A percentile compares a stretch with the other conserved stretches of the same genome.
These are phyloP conservation scores for Stachybotrys chartarum DNA, from an alignment of 2,329 filamentous ascomycete genomes.

Conservation along the genomic window DNA sequence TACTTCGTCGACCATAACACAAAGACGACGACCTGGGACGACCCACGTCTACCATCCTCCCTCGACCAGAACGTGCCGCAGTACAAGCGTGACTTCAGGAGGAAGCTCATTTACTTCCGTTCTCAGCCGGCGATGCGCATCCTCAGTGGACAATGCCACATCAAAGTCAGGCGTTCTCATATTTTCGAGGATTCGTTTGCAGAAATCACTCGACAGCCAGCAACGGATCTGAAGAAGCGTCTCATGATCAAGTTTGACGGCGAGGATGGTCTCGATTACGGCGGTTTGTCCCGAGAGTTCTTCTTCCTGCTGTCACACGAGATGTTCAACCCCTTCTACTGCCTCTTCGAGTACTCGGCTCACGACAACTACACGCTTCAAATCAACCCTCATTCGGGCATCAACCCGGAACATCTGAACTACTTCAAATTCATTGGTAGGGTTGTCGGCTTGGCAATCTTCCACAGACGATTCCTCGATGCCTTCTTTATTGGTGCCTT, in stretches of 20 bases:
- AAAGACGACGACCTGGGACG: slow-evolving; percentile 99
- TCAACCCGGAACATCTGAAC: slow-evolving; percentile 98
- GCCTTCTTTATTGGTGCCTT: slow-evolving; percentile 98
- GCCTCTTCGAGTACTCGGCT: slow-evolving; percentile 97
- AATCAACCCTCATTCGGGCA: slow-evolving; percentile 98
- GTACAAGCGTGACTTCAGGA: slow-evolving; percentile 97
- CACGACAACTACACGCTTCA: slow-evolving; percentile 99
- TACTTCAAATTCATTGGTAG: slow-evolving; percentile 99
- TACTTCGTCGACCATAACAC: slow-evolving; percentile 99
- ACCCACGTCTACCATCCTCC: slow-evolving; percentile 88
- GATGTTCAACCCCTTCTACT: slow-evolving; percentile 99
- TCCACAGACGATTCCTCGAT: slow-evolving; percentile 94
- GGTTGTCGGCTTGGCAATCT: slow-evolving; percentile 93
- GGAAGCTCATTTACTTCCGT: slow-evolving; percentile 98
- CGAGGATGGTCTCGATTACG: slow-evolving; percentile 95
- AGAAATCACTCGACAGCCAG: slow-evolving; percentile 94
- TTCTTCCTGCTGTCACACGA: slow-evolving; percentile 99
- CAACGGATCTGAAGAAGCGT: slow-evolving; percentile 93
- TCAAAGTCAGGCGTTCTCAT: slow-evolving; percentile 92
- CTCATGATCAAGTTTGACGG: slow-evolving; percentile 99
- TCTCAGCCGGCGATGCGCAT: slow-evolving; percentile 96
- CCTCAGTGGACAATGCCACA: slow-evolving; percentile 91
- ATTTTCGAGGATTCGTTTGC: slow-evolving; percentile 99
- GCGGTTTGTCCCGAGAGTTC: slow-evolving; percentile 95
- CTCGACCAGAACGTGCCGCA: slow-evolving; percentile 97